These are phyloP conservation scores for Nephelium lappaceum DNA, from an alignment of 345 rosid genomes.

Conservation along the genomic window DNA sequence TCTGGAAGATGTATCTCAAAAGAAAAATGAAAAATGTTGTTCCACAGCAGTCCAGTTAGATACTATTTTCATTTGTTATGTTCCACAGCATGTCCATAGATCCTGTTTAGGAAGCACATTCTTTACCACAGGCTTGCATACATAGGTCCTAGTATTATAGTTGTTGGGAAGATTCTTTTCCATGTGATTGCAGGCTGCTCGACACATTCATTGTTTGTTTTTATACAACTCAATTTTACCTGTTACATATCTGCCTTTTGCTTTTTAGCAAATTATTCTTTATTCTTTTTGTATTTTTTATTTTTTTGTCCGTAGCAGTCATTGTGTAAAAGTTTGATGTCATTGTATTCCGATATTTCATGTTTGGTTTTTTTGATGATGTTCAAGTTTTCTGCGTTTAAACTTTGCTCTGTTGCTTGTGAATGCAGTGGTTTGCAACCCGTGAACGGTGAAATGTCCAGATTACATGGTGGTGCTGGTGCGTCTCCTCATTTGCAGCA, in stretches of 20 bases:
- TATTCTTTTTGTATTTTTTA: no score
- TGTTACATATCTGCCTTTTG: not conserved
- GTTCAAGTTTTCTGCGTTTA: not conserved
- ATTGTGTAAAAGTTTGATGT: not conserved
- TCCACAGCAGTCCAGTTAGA: no score
- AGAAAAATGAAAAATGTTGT: no score
- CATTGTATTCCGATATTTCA: not conserved
- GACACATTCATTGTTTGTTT: not conserved
- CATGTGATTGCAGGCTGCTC: not conserved
- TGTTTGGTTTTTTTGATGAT: not conserved
- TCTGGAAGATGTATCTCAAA: no score
- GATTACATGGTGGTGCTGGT: slow-evolving; percentile 24
- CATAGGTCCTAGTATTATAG: not conserved
- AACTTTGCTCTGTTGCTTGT: slow-evolving; percentile 6
- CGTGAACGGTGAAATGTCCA: slow-evolving; percentile 26
- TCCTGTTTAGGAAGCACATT: not conserved
- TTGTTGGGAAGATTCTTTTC: not conserved
- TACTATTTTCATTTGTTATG: no score
- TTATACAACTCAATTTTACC: not conserved
- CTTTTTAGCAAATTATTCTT: not conserved
- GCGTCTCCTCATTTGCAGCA: slow-evolving; percentile 33
- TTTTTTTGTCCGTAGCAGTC: no score
- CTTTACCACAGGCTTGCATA: not conserved
- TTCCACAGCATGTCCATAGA: not conserved
- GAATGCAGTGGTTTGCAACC: slow-evolving; percentile 35